Percentiles rank a stretch among this genome's conserved stretches.
These are phyloP conservation scores for Barbatosphaeria neglecta DNA, from an alignment of 495 filamentous ascomycete genomes.

Conservation along the genomic window DNA sequence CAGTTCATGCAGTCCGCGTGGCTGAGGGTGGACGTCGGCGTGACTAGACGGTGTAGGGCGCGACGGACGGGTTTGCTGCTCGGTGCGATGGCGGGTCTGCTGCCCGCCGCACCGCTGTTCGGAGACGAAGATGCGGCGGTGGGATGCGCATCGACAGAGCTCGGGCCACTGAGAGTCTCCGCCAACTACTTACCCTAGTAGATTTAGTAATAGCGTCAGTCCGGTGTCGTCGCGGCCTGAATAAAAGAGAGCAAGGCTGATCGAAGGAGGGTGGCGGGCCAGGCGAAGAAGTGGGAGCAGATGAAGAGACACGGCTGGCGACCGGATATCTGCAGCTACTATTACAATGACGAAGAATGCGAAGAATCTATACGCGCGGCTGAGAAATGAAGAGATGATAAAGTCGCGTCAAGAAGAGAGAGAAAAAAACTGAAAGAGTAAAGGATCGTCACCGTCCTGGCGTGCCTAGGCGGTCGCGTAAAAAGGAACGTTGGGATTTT, in stretches of 20 bases:
- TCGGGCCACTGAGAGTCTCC: neutral
- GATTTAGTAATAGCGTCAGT: neutral
- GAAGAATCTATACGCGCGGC: neutral
- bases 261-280: no score
- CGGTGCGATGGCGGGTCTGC: neutral
- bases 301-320: neutral
- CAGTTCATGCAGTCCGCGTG: conserved; percentile 37
- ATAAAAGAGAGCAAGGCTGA: no score
- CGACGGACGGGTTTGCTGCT: neutral
- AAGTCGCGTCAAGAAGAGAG: neutral
- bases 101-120: neutral
- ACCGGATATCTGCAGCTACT: neutral
- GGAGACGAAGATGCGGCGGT: neutral
- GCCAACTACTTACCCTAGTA: neutral
- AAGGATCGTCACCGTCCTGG: neutral
- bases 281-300: no score
- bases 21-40: neutral
- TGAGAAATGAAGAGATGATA: neutral
- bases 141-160: neutral
- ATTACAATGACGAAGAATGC: neutral
- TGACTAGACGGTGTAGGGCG: neutral
- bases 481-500: neutral
- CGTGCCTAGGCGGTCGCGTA: neutral
- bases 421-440: neutral
- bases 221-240: neutral